Evolutionary conservation across 306 rosid genomes (phyloP).

Genomic region (Phaseolus lunatus): DNA sequence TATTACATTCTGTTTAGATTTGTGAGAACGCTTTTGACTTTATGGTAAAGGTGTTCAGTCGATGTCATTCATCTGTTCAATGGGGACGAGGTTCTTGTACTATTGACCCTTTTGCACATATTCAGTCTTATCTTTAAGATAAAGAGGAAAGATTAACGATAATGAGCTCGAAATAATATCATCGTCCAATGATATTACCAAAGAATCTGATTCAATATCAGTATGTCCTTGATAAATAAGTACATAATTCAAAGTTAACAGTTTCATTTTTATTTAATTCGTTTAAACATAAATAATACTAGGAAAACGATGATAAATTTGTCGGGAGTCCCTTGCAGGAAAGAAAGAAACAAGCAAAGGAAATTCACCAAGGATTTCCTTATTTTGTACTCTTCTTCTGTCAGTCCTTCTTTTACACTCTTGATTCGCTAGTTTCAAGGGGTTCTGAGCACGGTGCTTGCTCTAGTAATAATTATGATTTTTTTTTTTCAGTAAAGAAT

Average conservation of each 20-base stretch:
- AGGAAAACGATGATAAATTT: not conserved
- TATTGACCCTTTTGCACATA: slow-evolving; percentile 1
- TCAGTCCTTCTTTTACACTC: not conserved
- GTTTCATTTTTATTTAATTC: not conserved
- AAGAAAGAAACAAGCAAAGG: not conserved
- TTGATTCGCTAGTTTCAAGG: not conserved
- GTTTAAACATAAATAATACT: not conserved
- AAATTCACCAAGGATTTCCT: not conserved
- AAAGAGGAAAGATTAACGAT: not conserved
- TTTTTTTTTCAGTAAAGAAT: no score
- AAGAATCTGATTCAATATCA: not conserved
- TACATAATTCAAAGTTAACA: not conserved
- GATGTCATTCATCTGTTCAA: not conserved
- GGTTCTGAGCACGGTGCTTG: not conserved
- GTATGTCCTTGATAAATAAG: not conserved
- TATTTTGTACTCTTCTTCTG: not conserved
- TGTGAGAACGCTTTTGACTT: not conserved
- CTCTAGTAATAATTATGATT: not conserved
- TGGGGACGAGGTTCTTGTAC: slow-evolving; percentile 12
- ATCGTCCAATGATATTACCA: not conserved
- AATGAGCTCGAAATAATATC: not conserved
- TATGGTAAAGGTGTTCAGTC: not conserved
- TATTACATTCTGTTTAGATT: not conserved
- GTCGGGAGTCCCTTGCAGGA: not conserved
- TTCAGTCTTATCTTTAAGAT: slow-evolving; percentile 10